Evolutionary conservation across 2,329 filamentous ascomycete species (phyloP).

Genomic region (Sclerotinia trifoliorum): DNA sequence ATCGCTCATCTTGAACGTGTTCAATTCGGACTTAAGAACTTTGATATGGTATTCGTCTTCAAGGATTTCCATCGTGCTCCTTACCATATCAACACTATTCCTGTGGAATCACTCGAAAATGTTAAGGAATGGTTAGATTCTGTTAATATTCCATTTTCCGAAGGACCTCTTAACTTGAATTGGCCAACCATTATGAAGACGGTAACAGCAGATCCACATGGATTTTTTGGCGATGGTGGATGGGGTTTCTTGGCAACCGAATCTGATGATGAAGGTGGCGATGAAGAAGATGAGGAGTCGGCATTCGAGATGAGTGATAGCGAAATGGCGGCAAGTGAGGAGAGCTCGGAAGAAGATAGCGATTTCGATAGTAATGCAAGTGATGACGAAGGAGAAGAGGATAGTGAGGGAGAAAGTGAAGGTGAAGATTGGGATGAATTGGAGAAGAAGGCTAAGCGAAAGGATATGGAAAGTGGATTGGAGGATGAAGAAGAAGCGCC

Average conservation of each 20-base stretch:
- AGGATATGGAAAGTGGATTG: constrained; percentile 62
- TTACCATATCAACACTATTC: constrained; percentile 96
- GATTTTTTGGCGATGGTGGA: constrained; percentile 92
- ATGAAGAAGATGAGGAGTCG: constrained; percentile 82
- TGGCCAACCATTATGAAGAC: constrained; percentile 99
- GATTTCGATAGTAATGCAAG: constrained; percentile 91
- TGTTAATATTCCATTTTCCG: constrained; percentile 89
- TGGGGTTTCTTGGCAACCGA: constrained; percentile 92
- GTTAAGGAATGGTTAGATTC: constrained; percentile 98
- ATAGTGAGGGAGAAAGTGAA: constrained; percentile 68
- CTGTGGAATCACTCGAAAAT: constrained; percentile 87
- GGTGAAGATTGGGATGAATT: constrained; percentile 94
- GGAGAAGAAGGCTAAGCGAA: constrained; percentile 85
- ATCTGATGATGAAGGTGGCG: constrained; percentile 77
- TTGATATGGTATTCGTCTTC: constrained; percentile 97
- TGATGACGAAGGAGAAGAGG: constrained; percentile 77
- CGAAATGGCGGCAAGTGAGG: constrained; percentile 71
- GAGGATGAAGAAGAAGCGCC: constrained; percentile 76
- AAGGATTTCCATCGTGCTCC: constrained; percentile 93
- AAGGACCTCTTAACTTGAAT: constrained; percentile 95
- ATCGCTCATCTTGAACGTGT: constrained; percentile 95
- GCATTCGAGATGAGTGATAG: constrained; percentile 89
- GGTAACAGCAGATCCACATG: constrained; percentile 86
- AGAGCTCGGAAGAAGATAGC: constrained; percentile 82
- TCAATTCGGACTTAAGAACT: constrained; percentile 96